phyloP scores from a whole-genome alignment of 2,329 filamentous ascomycete species.

The Verticillium nubilum region DNA sequence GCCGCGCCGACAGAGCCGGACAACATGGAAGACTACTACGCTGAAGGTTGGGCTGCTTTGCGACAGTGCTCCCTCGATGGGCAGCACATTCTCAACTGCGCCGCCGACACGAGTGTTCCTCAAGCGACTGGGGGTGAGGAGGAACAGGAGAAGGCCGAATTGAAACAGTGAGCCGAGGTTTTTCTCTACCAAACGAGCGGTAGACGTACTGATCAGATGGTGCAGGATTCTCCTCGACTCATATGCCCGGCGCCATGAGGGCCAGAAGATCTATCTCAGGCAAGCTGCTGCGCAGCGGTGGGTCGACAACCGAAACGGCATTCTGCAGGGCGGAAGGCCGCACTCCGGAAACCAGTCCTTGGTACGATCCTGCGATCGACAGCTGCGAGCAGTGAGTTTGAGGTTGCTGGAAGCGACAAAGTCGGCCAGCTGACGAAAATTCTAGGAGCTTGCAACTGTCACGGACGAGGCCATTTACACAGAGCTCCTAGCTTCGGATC shows the following conservation, averaged over 20 bases:
- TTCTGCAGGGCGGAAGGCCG: conserved; percentile 47
- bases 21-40: conserved; percentile 54
- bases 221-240: conserved; percentile 53
- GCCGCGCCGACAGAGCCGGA: conserved; percentile 48
- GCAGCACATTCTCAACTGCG: conserved; percentile 59
- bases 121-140: conserved; percentile 45
- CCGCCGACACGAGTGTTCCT: conserved; percentile 56
- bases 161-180: conserved; percentile 45
- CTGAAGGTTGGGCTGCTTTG: conserved; percentile 57
- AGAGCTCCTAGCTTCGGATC: conserved; percentile 48
- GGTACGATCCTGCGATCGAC: conserved; percentile 49
- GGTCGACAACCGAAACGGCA: conserved; percentile 47
- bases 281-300: conserved; percentile 56
- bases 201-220: background rate
- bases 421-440: background rate
- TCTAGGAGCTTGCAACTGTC: conserved; percentile 50
- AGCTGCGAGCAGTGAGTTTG: conserved; percentile 48
- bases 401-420: background rate
- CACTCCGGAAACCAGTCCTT: conserved; percentile 39
- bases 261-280: conserved; percentile 58
- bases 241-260: conserved; percentile 56
- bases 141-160: conserved; percentile 57
- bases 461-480: conserved; percentile 55
- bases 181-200: background rate
- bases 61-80: conserved; percentile 59